Evolutionary conservation across 2,329 filamentous ascomycete species (phyloP).

Genomic region (Cryphonectria naterciae): DNA sequence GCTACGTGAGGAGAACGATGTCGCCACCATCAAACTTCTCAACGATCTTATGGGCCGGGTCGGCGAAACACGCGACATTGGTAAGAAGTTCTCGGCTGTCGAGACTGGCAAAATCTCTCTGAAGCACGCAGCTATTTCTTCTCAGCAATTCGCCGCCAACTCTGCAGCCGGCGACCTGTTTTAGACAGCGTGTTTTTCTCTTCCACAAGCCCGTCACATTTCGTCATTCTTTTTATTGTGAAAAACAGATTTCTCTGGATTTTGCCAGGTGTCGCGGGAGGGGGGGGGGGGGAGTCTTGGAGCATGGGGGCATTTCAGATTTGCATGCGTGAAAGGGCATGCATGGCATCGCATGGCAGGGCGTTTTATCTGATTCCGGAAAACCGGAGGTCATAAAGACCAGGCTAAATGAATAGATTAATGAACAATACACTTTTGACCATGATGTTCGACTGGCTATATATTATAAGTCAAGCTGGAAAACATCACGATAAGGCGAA

Average conservation of each 20-base stretch:
- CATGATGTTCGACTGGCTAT: neutral
- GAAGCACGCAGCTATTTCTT: slow-evolving; percentile 31
- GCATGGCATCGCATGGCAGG: slow-evolving; percentile 24
- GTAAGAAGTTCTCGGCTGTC: slow-evolving; percentile 71
- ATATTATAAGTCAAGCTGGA: neutral
- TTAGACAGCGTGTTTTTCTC: neutral
- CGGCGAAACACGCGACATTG: slow-evolving; percentile 71
- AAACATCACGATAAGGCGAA: neutral
- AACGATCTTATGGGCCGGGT: slow-evolving; percentile 75
- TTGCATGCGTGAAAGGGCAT: slow-evolving; percentile 18
- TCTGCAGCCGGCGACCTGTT: slow-evolving; percentile 25
- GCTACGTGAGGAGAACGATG: slow-evolving; percentile 80
- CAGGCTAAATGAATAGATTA: slow-evolving; percentile 9
- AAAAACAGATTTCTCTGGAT: neutral
- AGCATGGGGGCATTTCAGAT: slow-evolving; percentile 16
- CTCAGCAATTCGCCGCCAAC: slow-evolving; percentile 28
- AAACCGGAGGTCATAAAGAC: slow-evolving; percentile 24
- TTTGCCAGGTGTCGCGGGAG: slow-evolving; percentile 26
- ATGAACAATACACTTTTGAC: neutral
- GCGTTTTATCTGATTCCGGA: slow-evolving; percentile 11
- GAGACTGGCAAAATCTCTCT: slow-evolving; percentile 45
- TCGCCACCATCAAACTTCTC: slow-evolving; percentile 76
- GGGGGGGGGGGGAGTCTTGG: slow-evolving; percentile 17
- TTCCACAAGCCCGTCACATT: neutral
- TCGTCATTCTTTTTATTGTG: neutral